phyloP scores from a whole-genome alignment of 2,329 filamentous ascomycete genomes.

The Penicillium nordicum region DNA sequence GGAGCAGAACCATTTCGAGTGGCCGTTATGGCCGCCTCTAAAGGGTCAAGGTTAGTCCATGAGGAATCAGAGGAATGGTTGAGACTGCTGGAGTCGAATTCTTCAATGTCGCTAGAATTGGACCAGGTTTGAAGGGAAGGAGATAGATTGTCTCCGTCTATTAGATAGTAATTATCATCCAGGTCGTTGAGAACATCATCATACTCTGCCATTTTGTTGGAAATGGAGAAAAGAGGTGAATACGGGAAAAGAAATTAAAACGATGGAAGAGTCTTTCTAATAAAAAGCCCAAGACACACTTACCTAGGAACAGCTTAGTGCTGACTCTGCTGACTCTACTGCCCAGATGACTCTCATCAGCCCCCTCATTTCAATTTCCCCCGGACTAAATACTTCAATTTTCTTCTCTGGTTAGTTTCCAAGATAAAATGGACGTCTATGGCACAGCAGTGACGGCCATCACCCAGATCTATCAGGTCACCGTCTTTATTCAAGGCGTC shows the following conservation, averaged over 20 bases:
- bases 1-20: constrained; percentile 27
- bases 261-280: too few relatives aligned
- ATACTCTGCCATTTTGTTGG: constrained; percentile 7
- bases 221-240: not conserved
- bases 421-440: constrained; percentile 26
- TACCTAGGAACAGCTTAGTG: not conserved
- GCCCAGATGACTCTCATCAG: too few relatives aligned
- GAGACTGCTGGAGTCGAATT: constrained; percentile 11
- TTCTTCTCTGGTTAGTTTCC: not conserved
- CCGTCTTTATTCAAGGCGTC: constrained; percentile 31
- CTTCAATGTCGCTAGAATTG: constrained; percentile 3
- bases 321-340: not conserved
- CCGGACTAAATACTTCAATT: too few relatives aligned
- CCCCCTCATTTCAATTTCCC: not conserved
- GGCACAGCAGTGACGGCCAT: constrained; percentile 28
- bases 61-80: constrained; percentile 2
- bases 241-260: too few relatives aligned
- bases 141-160: constrained; percentile 4
- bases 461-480: constrained; percentile 27
- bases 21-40: constrained; percentile 24
- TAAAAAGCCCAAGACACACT: too few relatives aligned
- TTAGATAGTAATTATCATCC: constrained; percentile 6
- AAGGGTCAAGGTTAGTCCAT: constrained; percentile 21
- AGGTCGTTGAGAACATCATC: constrained; percentile 10
- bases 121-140: not conserved